Evolutionary conservation across 352 stramenopile genomes (phyloP).

Genomic region (Globisporangium paroecandrum): DNA sequence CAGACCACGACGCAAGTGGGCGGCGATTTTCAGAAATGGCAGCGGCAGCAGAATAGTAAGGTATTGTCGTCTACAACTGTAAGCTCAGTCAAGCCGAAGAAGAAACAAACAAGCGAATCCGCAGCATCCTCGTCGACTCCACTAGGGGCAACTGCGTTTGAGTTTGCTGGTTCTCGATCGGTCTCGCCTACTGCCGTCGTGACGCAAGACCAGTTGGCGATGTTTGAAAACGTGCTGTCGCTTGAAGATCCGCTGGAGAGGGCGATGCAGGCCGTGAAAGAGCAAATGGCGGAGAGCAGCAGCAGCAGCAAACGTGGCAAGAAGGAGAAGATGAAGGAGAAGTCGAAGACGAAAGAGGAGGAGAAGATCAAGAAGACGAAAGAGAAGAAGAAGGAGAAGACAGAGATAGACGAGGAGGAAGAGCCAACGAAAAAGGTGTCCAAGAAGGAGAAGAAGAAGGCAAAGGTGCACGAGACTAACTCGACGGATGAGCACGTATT

Average conservation of each 20-base stretch:
- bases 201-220: conserved; percentile 15
- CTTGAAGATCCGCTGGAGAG: conserved; percentile 31
- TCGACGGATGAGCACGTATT: not conserved
- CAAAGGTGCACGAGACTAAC: not conserved
- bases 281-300: conserved; percentile 20
- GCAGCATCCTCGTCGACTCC: no score
- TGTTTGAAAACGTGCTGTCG: conserved; percentile 8
- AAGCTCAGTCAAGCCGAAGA: not conserved
- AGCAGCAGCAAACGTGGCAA: conserved; percentile 11
- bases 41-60: not conserved
- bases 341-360: conserved; percentile 12
- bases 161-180: not conserved
- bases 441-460: not conserved
- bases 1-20: not conserved
- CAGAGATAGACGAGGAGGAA: not conserved
- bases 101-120: not conserved
- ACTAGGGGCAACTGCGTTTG: not conserved
- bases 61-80: not conserved
- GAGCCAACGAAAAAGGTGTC: not conserved
- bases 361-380: conserved; percentile 4
- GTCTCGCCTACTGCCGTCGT: conserved; percentile 1
- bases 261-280: conserved; percentile 31
- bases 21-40: not conserved
- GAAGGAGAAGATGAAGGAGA: conserved; percentile 7
- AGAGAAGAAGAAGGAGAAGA: not conserved